Percentiles rank a stretch among this genome's conserved stretches.
Conservation (phyloP, 768 basidiomycete species). For the Cyclocybe cylindracea region DNA sequence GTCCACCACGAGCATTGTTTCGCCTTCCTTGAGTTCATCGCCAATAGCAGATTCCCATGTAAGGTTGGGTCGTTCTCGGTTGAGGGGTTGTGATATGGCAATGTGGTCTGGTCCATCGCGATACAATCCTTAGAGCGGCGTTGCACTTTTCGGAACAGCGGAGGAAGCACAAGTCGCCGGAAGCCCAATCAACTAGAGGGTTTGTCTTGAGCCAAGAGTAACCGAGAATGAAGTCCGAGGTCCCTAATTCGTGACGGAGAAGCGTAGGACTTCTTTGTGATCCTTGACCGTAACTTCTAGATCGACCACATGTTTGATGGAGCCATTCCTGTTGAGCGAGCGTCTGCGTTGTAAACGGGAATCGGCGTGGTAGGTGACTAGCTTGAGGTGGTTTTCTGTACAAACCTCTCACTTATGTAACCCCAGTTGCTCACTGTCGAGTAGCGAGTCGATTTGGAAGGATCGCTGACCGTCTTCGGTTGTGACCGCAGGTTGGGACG, state of each 20-base stretch:
- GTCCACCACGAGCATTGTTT: no score
- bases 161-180: no score
- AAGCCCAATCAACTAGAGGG: no score
- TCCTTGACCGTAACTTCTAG: slow-evolving; percentile 16
- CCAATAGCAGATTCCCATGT: no score
- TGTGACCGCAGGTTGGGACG: background rate
- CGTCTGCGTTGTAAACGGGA: slow-evolving; percentile 23
- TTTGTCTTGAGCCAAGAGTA: no score
- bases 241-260: slow-evolving; percentile 22
- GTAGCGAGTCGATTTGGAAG: background rate
- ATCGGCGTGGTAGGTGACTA: slow-evolving; percentile 9
- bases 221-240: no score
- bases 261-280: slow-evolving; percentile 17
- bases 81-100: slow-evolving; percentile 24
- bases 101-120: slow-evolving; percentile 22
- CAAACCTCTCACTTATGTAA: slow-evolving; percentile 6
- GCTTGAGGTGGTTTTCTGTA: background rate
- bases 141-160: no score
- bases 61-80: no score
- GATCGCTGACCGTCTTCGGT: background rate
- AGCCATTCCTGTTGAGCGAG: slow-evolving; percentile 13
- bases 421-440: slow-evolving; percentile 14
- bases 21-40: no score
- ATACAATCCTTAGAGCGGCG: no score
- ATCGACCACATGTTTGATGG: slow-evolving; percentile 19